Evolutionary conservation across 2,329 filamentous ascomycete genomes (phyloP).

Genomic region (Lanzia echinophila): DNA sequence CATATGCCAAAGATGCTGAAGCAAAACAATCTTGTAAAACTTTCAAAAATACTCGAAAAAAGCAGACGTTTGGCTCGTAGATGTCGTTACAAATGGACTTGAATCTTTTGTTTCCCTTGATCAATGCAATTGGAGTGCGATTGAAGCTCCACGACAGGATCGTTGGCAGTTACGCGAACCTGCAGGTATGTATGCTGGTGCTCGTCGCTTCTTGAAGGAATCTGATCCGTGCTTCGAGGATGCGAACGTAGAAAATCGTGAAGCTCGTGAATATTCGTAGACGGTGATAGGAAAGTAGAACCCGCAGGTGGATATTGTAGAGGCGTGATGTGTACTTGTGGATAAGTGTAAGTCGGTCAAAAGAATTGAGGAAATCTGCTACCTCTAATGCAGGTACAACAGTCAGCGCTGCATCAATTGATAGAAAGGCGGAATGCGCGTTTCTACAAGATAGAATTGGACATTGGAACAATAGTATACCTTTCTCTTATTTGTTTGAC

Average conservation of each 20-base stretch:
- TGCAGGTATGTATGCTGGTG: slow-evolving; percentile 33
- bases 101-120: slow-evolving; percentile 24
- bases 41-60: slow-evolving; percentile 25
- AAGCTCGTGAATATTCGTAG: slow-evolving; percentile 21
- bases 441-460: slow-evolving; percentile 1
- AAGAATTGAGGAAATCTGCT: slow-evolving; percentile 25
- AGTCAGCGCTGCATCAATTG: slow-evolving; percentile 28
- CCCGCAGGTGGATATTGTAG: slow-evolving; percentile 7
- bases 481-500: slow-evolving; percentile 14
- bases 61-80: slow-evolving; percentile 37
- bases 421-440: slow-evolving; percentile 20
- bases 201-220: slow-evolving; percentile 23
- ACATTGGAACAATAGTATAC: slow-evolving; percentile 17
- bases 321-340: slow-evolving; percentile 13
- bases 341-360: slow-evolving; percentile 14
- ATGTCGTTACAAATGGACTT: slow-evolving; percentile 35
- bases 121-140: slow-evolving; percentile 31
- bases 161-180: slow-evolving; percentile 27
- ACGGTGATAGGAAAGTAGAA: slow-evolving; percentile 5
- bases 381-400: slow-evolving; percentile 33
- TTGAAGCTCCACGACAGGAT: slow-evolving; percentile 30
- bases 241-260: slow-evolving; percentile 23
- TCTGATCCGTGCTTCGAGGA: slow-evolving; percentile 28
- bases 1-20: slow-evolving; percentile 18
- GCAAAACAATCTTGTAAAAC: slow-evolving; percentile 25